These are phyloP conservation scores for Chrysanthemum makinoi DNA, from an alignment of 129 eudicot genomes.

Conservation along the genomic window DNA sequence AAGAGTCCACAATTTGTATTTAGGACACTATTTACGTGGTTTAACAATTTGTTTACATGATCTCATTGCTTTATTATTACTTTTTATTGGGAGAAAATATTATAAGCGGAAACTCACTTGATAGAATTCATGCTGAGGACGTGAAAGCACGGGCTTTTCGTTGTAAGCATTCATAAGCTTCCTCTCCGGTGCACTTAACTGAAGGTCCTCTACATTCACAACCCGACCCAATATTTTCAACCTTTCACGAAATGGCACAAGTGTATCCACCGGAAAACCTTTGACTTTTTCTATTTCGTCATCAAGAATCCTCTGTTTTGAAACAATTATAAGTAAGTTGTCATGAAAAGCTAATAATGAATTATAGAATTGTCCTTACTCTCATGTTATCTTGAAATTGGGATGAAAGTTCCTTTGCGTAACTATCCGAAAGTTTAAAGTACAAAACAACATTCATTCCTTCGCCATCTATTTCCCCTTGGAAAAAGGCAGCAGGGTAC, in stretches of 20 bases:
- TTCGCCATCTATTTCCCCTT: slow-evolving; percentile 87
- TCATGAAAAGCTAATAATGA: neutral
- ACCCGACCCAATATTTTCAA: slow-evolving; percentile 94
- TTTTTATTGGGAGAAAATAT: neutral
- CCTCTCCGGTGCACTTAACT: slow-evolving; percentile 73
- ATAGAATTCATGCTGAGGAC: slow-evolving; percentile 94
- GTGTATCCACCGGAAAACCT: slow-evolving; percentile 73
- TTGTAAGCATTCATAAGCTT: slow-evolving; percentile 91
- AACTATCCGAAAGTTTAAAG: slow-evolving; percentile 77
- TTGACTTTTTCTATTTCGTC: slow-evolving; percentile 88
- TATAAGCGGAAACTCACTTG: slow-evolving; percentile 43
- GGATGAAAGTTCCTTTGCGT: slow-evolving; percentile 69
- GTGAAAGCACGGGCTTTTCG: slow-evolving; percentile 94
- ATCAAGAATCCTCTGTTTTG: slow-evolving; percentile 62
- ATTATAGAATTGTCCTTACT: slow-evolving; percentile 43
- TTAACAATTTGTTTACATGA: neutral
- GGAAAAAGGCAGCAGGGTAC: slow-evolving; percentile 84
- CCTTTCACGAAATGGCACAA: slow-evolving; percentile 81
- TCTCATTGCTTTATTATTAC: neutral
- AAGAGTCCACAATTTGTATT: slow-evolving; percentile 1
- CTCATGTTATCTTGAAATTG: slow-evolving; percentile 79
- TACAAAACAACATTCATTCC: slow-evolving; percentile 87
- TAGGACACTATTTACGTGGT: neutral
- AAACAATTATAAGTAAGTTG: neutral
- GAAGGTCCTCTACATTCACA: slow-evolving; percentile 87